Evolutionary conservation across 2,329 filamentous ascomycete genomes (phyloP).

Genomic region (Pseudogymnoascus sp.): DNA sequence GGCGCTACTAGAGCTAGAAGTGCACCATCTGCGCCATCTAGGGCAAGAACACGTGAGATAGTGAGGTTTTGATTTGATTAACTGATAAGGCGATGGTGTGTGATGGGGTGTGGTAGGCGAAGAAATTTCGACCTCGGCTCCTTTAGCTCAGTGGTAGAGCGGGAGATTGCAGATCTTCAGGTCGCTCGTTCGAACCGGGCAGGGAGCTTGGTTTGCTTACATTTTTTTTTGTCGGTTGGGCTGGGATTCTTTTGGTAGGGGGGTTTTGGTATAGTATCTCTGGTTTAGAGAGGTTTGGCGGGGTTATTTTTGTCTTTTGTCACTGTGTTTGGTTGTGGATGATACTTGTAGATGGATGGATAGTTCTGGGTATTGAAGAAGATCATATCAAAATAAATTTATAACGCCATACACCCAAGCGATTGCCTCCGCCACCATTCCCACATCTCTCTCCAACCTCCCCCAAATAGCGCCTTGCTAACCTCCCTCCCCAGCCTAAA

Average conservation of each 20-base stretch:
- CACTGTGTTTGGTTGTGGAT: neutral
- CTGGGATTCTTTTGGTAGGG: too few relatives aligned
- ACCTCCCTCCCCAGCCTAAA: conserved; percentile 31
- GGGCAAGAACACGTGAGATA: neutral
- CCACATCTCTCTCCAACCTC: neutral
- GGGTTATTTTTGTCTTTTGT: neutral
- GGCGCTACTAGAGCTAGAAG: too few relatives aligned
- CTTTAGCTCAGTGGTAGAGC: conserved; percentile 14
- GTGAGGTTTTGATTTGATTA: too few relatives aligned
- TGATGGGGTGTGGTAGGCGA: neutral
- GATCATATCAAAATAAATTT: neutral
- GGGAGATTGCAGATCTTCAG: conserved; percentile 13
- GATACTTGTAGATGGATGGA: neutral
- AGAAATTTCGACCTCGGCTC: neutral
- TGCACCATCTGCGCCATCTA: too few relatives aligned
- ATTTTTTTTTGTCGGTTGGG: neutral
- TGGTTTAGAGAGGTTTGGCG: neutral
- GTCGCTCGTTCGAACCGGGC: conserved; percentile 12
- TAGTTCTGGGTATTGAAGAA: neutral
- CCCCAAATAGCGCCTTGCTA: neutral
- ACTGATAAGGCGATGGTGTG: neutral
- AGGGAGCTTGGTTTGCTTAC: conserved; percentile 4
- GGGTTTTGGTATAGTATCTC: neutral
- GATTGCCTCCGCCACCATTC: neutral
- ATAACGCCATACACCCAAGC: neutral